Conservation (phyloP, 2,329 filamentous ascomycete genomes). For the Dichotomopilus funicola region DNA sequence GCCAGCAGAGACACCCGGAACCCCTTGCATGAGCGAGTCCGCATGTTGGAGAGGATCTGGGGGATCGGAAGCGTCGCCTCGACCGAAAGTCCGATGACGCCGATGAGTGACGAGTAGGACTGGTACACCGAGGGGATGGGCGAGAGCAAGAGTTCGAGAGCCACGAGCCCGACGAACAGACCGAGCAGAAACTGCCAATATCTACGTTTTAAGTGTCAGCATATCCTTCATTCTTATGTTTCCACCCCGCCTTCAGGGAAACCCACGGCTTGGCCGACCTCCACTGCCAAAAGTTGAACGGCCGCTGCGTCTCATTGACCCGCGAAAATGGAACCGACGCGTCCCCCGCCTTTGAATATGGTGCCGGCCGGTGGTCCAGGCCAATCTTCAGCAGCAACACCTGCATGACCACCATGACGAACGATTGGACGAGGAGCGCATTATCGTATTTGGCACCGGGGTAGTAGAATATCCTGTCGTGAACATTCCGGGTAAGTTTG, state of each 20-base stretch:
- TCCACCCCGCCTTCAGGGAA: not conserved
- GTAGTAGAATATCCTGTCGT: constrained; percentile 60
- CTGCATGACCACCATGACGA: constrained; percentile 61
- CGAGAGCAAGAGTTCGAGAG: constrained; percentile 61
- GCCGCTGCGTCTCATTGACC: constrained; percentile 46
- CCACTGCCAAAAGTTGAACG: constrained; percentile 82
- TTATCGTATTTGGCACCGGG: constrained; percentile 59
- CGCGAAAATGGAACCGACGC: constrained; percentile 57
- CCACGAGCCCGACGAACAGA: constrained; percentile 54
- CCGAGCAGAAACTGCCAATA: constrained; percentile 76
- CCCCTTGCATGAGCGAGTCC: constrained; percentile 64
- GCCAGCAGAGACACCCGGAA: constrained; percentile 69
- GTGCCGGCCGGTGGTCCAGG: constrained; percentile 58
- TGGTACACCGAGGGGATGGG: constrained; percentile 51
- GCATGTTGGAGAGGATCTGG: constrained; percentile 66
- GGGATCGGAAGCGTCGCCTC: constrained; percentile 78
- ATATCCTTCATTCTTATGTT: not conserved
- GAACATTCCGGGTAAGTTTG: constrained; percentile 6
- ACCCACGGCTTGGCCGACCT: constrained; percentile 59
- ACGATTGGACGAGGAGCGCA: constrained; percentile 56
- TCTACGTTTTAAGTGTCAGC: constrained; percentile 33
- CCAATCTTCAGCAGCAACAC: constrained; percentile 59
- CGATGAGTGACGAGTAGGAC: constrained; percentile 61
- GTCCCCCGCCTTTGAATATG: constrained; percentile 55
- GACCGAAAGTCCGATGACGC: constrained; percentile 68